These are phyloP conservation scores for Oxyria digyna DNA, from an alignment of 148 eudicot genomes.

Conservation along the genomic window DNA sequence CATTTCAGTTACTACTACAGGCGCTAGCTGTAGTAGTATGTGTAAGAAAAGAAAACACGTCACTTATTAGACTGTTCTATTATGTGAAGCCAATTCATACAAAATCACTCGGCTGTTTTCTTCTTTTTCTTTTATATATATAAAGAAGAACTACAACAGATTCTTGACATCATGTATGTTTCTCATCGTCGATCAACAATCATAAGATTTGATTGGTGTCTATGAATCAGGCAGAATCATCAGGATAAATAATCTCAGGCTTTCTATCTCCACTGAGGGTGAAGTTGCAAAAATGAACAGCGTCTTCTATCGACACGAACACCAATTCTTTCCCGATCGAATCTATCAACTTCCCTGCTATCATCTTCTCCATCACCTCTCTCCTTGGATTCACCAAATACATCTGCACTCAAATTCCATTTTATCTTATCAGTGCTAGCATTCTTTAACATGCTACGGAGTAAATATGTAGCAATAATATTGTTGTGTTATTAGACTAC, in stretches of 20 bases:
- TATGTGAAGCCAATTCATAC: too few relatives aligned
- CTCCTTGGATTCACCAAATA: constrained; percentile 59
- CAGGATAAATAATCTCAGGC: background rate
- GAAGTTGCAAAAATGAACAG: constrained; percentile 45
- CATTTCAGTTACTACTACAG: too few relatives aligned
- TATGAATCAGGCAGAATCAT: background rate
- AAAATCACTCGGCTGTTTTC: too few relatives aligned
- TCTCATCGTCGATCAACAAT: background rate
- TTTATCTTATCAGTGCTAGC: background rate
- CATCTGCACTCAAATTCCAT: constrained; percentile 18
- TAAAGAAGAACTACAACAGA: background rate
- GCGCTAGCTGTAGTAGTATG: too few relatives aligned
- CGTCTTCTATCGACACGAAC: constrained; percentile 49
- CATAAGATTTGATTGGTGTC: background rate
- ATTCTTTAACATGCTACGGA: background rate
- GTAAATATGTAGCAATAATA: background rate
- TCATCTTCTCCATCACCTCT: constrained; percentile 69
- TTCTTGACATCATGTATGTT: background rate
- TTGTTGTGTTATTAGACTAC: background rate
- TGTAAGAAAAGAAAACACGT: too few relatives aligned
- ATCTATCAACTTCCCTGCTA: constrained; percentile 38
- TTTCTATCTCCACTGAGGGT: constrained; percentile 18
- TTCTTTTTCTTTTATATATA: too few relatives aligned
- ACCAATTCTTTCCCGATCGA: constrained; percentile 48
- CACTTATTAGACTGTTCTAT: too few relatives aligned